A percentile compares a stretch with the other conserved stretches of the same genome.
These are phyloP conservation scores for Camelina laxa DNA, from an alignment of 345 rosid genomes.

Conservation along the genomic window DNA sequence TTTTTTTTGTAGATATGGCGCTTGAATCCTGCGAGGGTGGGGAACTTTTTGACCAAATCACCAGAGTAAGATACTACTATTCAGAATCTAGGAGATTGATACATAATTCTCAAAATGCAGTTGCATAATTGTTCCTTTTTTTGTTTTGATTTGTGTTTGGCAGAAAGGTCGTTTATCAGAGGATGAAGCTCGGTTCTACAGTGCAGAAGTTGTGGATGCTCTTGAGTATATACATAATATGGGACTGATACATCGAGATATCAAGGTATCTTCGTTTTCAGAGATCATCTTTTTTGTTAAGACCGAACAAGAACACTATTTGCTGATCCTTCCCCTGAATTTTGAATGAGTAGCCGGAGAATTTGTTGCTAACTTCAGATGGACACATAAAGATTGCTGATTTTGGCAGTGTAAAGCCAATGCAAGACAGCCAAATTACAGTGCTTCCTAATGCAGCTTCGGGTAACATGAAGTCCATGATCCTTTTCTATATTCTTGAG, in stretches of 20 bases:
- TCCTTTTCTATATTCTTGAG: slow-evolving; percentile 9
- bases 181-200: slow-evolving; percentile 90
- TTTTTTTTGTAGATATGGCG: slow-evolving; percentile 77
- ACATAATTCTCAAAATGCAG: slow-evolving; percentile 12
- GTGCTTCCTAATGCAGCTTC: slow-evolving; percentile 95
- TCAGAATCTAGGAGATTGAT: slow-evolving; percentile 1
- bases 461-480: slow-evolving; percentile 49
- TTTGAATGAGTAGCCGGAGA: slow-evolving; percentile 82
- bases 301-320: slow-evolving; percentile 13
- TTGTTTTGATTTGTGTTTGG: neutral
- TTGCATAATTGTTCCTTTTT: neutral
- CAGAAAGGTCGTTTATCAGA: slow-evolving; percentile 85
- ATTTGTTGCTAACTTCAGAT: slow-evolving; percentile 73
- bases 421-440: slow-evolving; percentile 89
- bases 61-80: slow-evolving; percentile 67
- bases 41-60: slow-evolving; percentile 97
- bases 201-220: slow-evolving; percentile 94
- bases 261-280: slow-evolving; percentile 62
- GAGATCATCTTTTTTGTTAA: slow-evolving; percentile 16
- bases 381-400: slow-evolving; percentile 97
- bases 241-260: slow-evolving; percentile 96
- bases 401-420: slow-evolving; percentile 98
- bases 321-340: slow-evolving; percentile 28
- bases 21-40: slow-evolving; percentile 99
- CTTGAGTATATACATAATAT: slow-evolving; percentile 92